Base-by-base conservation (phyloP, 2,329 filamentous ascomycete species). In the Botrytis hyacinthi region DNA sequence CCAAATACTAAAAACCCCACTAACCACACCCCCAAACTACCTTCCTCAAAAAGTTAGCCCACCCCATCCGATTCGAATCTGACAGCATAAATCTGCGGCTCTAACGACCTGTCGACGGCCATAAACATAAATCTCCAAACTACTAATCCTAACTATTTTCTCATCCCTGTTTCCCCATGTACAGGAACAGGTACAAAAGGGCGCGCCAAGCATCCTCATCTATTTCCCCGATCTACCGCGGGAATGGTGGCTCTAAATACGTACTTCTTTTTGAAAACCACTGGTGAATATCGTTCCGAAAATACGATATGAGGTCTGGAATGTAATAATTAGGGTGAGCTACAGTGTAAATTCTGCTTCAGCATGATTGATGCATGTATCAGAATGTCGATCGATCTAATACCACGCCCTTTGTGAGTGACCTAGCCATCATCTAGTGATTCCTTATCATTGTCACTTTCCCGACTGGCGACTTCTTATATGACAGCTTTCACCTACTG, bases 71-170 rank as follows among this genome's bases (percentile, higher is more conserved):
- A 8, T 54, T n/a, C 48, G 3, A 26, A 54, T 29, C 51, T 29
- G 6, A 54, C n/a, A 18, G 14, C 51, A 29, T 18, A 14, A 29
- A 54, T 1, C 26, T 8, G 12, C 26, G 1, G 3, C 51, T 29
- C 26, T 1, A n/a, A 51, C 5, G 1, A 3, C 26, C 46, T 10
- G 1, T 1, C 9, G 9, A n/a, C n/a, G n/a, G n/a, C n/a, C n/a
- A n/a, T 26, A 48, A 3, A 14, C 2, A n/a, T 1, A 14, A 6
- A 12, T 10, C 4, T 0, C 0, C 22, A 51, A 4, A 3, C 48
- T 8, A 6, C 48, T 8, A n/a, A 22, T 26, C 4, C 10, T 1
- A n/a, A 14, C 0, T 6, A 6, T 4, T 3, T 51, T 14, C 12
- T 0, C 48, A 51, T 51, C n/a, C n/a, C 16, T 26, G 46, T 6